A percentile compares a stretch with the other conserved stretches of the same genome.
phyloP scores from a whole-genome alignment of 306 rosid species.

The Adenanthera pavonina region DNA sequence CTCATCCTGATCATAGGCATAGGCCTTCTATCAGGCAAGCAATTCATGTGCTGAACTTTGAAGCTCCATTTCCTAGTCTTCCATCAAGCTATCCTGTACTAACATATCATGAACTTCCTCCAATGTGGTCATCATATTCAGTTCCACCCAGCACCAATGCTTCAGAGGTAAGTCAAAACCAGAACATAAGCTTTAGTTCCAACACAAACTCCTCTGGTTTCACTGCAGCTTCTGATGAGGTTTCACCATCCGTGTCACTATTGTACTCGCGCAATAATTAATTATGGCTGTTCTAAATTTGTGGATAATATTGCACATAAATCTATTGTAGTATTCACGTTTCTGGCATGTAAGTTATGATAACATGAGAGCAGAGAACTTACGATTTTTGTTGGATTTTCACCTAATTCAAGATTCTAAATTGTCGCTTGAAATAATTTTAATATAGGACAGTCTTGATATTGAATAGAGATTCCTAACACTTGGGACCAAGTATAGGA shows the following conservation, averaged over 20 bases:
- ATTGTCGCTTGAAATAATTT: too few species aligned
- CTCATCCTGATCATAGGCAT: neutral
- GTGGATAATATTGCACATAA: neutral
- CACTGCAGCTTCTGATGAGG: slow-evolving; percentile 38
- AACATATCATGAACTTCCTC: neutral
- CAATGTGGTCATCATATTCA: neutral
- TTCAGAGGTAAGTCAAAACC: neutral
- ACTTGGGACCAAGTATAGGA: too few species aligned
- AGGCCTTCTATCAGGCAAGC: slow-evolving; percentile 4
- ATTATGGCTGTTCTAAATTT: neutral
- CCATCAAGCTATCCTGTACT: neutral
- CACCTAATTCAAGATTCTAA: too few species aligned
- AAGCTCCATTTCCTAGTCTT: neutral
- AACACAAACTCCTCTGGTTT: slow-evolving; percentile 21
- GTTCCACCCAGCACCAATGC: neutral
- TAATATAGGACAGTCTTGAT: too few species aligned
- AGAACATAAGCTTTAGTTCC: slow-evolving; percentile 11
- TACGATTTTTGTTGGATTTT: too few species aligned
- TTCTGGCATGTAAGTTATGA: too few species aligned
- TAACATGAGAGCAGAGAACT: too few species aligned
- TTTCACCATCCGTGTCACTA: slow-evolving; percentile 35
- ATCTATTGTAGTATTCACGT: neutral
- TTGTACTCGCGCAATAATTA: neutral
- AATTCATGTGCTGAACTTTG: slow-evolving; percentile 7
- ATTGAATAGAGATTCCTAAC: too few species aligned